Evolutionary conservation across 371 early-diverging fungal genomes (phyloP).

Genomic region (Quaeritorhiza haematococci): DNA sequence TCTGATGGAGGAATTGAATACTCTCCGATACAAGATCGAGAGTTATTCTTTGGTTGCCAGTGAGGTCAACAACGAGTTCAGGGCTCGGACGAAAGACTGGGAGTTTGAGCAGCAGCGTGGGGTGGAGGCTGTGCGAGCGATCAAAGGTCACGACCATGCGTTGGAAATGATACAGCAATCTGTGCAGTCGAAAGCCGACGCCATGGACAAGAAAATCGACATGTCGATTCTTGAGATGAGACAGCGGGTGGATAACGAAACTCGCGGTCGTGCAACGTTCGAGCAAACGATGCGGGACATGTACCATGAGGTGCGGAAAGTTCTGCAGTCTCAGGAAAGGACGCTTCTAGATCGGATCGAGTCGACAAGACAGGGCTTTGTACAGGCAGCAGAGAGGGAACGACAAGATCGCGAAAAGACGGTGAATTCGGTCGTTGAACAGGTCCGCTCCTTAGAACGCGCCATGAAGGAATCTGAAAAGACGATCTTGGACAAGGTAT

Average conservation of each 20-base stretch:
- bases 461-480: constrained; percentile 11
- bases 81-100: constrained; percentile 22
- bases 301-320: constrained; percentile 21
- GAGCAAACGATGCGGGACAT: constrained; percentile 29
- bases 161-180: constrained; percentile 18
- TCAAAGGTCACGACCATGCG: constrained; percentile 31
- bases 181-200: constrained; percentile 16
- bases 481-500: constrained; percentile 15
- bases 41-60: constrained; percentile 11
- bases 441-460: constrained; percentile 17
- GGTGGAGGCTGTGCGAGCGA: constrained; percentile 26
- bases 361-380: constrained; percentile 7
- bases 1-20: constrained; percentile 25
- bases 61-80: constrained; percentile 28
- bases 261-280: constrained; percentile 20
- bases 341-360: constrained; percentile 29
- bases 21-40: constrained; percentile 29
- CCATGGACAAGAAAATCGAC: constrained; percentile 20
- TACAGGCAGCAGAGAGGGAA: constrained; percentile 19
- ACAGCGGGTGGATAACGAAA: constrained; percentile 28
- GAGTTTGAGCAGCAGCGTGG: constrained; percentile 24
- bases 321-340: constrained; percentile 16
- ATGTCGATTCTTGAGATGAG: constrained; percentile 19
- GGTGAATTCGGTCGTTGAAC: constrained; percentile 5
- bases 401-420: constrained; percentile 23